Evolutionary conservation across 495 filamentous ascomycete species (phyloP).

Genomic region (Chaetomidium leptoderma): DNA sequence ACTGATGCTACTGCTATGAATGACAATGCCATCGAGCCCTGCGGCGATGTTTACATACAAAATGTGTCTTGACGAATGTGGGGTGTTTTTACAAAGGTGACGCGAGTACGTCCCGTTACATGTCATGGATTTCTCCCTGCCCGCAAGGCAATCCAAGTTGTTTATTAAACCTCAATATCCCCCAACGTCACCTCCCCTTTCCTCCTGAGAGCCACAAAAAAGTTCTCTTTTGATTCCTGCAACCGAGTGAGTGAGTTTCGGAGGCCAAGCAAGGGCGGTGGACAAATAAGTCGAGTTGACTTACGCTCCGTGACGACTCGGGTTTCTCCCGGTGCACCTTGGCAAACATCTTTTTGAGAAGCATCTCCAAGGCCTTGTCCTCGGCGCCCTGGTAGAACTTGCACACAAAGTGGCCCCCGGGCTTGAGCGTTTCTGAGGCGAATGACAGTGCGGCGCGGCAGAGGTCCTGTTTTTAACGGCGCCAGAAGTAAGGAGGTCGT

Average conservation of each 20-base stretch:
- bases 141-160: slow-evolving; percentile 1
- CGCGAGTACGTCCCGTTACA: not conserved
- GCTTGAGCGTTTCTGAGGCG: slow-evolving; percentile 73
- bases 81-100: slow-evolving; percentile 1
- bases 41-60: not conserved
- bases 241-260: not conserved
- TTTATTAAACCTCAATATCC: slow-evolving; percentile 16
- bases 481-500: not conserved
- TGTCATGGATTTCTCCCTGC: not conserved
- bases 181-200: slow-evolving; percentile 41
- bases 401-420: slow-evolving; percentile 85
- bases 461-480: slow-evolving; percentile 70
- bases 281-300: slow-evolving; percentile 26
- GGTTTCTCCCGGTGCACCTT: slow-evolving; percentile 85
- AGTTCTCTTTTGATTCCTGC: slow-evolving; percentile 87
- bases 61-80: not conserved
- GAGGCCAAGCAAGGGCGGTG: not conserved
- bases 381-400: slow-evolving; percentile 94
- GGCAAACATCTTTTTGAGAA: slow-evolving; percentile 67
- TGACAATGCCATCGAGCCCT: slow-evolving; percentile 18
- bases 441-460: slow-evolving; percentile 81
- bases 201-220: slow-evolving; percentile 71
- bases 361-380: slow-evolving; percentile 69
- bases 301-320: slow-evolving; percentile 78
- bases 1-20: slow-evolving; percentile 9